These are phyloP conservation scores for Lachancea quebecensis DNA, from an alignment of 805 yeast species.

Conservation along the genomic window DNA sequence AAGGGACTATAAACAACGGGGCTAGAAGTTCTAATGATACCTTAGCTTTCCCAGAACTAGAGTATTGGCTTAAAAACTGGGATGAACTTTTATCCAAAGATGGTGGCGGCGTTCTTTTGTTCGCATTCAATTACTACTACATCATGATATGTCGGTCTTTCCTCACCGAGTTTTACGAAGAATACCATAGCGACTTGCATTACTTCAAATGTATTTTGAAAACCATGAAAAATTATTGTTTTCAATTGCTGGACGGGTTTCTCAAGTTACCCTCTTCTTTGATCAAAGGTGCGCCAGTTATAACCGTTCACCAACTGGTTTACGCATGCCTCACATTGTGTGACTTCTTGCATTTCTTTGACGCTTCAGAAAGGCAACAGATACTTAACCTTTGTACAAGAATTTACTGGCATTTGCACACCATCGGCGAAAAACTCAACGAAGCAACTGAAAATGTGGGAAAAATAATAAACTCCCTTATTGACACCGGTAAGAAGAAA, in stretches of 20 bases:
- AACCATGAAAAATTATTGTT: conserved; percentile 41
- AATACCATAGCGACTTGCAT: conserved; percentile 16
- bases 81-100: conserved; percentile 40
- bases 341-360: conserved; percentile 39
- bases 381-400: conserved; percentile 43
- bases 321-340: conserved; percentile 49
- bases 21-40: neutral
- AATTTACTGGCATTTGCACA: conserved; percentile 52
- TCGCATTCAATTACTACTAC: conserved; percentile 44
- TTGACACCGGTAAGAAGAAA: conserved; percentile 37
- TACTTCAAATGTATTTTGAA: conserved; percentile 30
- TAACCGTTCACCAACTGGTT: conserved; percentile 45
- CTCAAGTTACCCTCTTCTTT: conserved; percentile 39
- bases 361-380: conserved; percentile 35
- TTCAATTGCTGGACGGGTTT: conserved; percentile 40
- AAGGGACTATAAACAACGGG: no score
- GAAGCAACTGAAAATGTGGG: conserved; percentile 59
- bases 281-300: conserved; percentile 50
- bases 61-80: conserved; percentile 44
- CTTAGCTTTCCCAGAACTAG: conserved; percentile 32
- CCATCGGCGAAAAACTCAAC: conserved; percentile 48
- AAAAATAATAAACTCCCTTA: conserved; percentile 43
- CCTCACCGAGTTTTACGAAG: conserved; percentile 25
- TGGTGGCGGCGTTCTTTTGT: conserved; percentile 41
- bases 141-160: conserved; percentile 37